These are phyloP conservation scores for Thelonectria olida DNA, from an alignment of 2,329 filamentous ascomycete species.

Conservation along the genomic window DNA sequence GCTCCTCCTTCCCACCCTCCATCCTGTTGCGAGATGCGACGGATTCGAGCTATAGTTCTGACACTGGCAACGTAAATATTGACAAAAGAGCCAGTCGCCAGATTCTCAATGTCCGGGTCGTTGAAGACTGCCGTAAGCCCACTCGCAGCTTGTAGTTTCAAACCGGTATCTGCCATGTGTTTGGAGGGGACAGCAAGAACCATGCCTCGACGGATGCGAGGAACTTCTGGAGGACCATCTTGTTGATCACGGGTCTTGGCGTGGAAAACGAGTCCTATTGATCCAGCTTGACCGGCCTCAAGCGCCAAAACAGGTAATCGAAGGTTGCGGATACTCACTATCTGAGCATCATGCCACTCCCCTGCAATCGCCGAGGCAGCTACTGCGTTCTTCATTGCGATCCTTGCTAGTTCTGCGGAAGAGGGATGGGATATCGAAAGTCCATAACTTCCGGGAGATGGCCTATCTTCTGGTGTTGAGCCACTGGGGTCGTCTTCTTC, in stretches of 20 bases:
- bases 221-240: slow-evolving; percentile 36
- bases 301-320: slow-evolving; percentile 82
- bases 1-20: slow-evolving; percentile 36
- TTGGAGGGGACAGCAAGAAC: slow-evolving; percentile 73
- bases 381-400: slow-evolving; percentile 62
- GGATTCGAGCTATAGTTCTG: slow-evolving; percentile 79
- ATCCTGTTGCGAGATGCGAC: slow-evolving; percentile 57
- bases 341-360: slow-evolving; percentile 82
- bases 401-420: slow-evolving; percentile 61
- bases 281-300: slow-evolving; percentile 85
- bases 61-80: slow-evolving; percentile 91
- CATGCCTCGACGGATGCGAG: slow-evolving; percentile 80
- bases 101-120: slow-evolving; percentile 66
- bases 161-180: slow-evolving; percentile 64
- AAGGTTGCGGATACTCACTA: slow-evolving; percentile 89
- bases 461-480: slow-evolving; percentile 55
- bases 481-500: slow-evolving; percentile 58
- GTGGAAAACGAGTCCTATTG: slow-evolving; percentile 79
- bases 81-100: slow-evolving; percentile 74
- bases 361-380: slow-evolving; percentile 63
- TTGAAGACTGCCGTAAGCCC: slow-evolving; percentile 78
- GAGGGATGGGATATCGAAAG: slow-evolving; percentile 63
- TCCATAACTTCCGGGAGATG: slow-evolving; percentile 57
- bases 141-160: slow-evolving; percentile 71
- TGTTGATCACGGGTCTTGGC: slow-evolving; percentile 28